phyloP scores from a whole-genome alignment of 73 alveolate species.

The Durusdinium trenchii region DNA sequence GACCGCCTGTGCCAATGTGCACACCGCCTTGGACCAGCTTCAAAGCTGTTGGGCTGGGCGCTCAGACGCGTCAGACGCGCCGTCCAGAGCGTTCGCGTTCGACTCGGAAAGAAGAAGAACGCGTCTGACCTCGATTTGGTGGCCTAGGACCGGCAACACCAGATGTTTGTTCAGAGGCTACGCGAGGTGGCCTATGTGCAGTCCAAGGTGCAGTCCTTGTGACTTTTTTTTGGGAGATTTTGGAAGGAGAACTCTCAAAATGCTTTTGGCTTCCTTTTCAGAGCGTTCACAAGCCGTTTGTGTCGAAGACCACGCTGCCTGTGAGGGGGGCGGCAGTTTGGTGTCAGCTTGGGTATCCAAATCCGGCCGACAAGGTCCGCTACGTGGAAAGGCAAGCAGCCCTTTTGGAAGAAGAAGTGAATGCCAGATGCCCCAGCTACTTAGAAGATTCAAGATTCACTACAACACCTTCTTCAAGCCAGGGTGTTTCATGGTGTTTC shows the following conservation, averaged over 20 bases:
- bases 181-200: slow-evolving; percentile 94
- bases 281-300: no score
- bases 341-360: no score
- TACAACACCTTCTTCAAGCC: no score
- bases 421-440: slow-evolving; percentile 20
- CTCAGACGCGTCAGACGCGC: no score
- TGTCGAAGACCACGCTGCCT: no score
- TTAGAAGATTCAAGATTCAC: no score
- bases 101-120: not conserved
- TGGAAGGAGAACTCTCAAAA: no score
- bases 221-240: not conserved
- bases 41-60: slow-evolving; percentile 95
- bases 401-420: slow-evolving; percentile 87
- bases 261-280: no score
- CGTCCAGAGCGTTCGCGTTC: no score
- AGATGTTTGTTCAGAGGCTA: slow-evolving; percentile 75
- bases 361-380: no score
- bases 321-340: no score
- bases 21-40: slow-evolving; percentile 82
- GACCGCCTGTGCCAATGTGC: slow-evolving; percentile 92
- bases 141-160: slow-evolving; percentile 85
- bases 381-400: slow-evolving; percentile 94
- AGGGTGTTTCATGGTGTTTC: no score
- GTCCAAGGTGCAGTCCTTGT: slow-evolving; percentile 46
- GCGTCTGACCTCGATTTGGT: not conserved